Percentiles rank a stretch among this genome's conserved stretches.
phyloP scores from a whole-genome alignment of 352 stramenopile species.

The Phytophthora ohioensis region DNA sequence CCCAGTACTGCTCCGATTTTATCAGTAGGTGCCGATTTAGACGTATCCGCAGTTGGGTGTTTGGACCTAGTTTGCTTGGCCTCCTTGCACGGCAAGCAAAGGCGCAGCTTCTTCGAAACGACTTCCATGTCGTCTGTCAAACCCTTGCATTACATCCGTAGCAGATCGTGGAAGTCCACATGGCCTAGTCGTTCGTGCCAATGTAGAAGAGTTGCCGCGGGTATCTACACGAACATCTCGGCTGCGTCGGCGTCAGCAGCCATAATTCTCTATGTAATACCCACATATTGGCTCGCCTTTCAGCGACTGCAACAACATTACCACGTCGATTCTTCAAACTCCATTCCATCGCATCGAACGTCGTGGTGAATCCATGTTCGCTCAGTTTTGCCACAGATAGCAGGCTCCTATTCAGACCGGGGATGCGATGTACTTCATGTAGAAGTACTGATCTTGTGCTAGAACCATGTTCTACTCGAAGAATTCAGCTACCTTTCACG shows the following conservation, averaged over 20 bases:
- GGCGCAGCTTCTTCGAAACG: conserved; percentile 1
- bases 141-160: background rate
- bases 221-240: conserved; percentile 2
- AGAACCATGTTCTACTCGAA: background rate
- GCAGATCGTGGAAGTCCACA: conserved; percentile 15
- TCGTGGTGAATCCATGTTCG: conserved; percentile 9
- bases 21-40: conserved; percentile 2
- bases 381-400: conserved; percentile 7
- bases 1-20: conserved; percentile 15
- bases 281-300: background rate
- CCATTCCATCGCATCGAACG: background rate
- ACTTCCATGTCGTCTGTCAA: background rate
- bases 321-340: background rate
- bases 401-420: conserved; percentile 1
- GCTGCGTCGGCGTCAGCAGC: background rate
- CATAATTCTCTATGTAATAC: background rate
- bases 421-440: conserved; percentile 6
- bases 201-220: background rate
- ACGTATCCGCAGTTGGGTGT: conserved; percentile 5
- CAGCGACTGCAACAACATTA: background rate
- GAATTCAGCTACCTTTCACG: conserved; percentile 2
- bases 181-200: conserved; percentile 17
- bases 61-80: conserved; percentile 11
- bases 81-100: conserved; percentile 15
- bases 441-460: background rate